These are phyloP conservation scores for Gnomoniopsis smithogilvyi DNA, from an alignment of 2,329 filamentous ascomycete genomes.

Conservation along the genomic window DNA sequence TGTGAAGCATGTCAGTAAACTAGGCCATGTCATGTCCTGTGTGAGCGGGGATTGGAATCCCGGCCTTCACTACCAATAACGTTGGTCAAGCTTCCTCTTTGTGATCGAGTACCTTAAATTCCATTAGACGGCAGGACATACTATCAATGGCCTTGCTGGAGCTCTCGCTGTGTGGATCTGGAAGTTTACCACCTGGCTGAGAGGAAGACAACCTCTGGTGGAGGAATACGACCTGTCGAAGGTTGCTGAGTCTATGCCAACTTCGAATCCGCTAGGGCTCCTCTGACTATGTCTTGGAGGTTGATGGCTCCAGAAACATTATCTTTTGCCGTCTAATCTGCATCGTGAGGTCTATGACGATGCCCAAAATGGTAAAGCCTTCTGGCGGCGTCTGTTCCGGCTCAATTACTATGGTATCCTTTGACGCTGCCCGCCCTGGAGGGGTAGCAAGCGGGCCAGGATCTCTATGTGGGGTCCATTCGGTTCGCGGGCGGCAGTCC, in stretches of 20 bases:
- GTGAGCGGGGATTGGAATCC: background rate
- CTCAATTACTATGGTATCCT: background rate
- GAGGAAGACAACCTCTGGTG: too few relatives aligned
- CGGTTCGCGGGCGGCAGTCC: conserved; percentile 7
- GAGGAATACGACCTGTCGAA: too few relatives aligned
- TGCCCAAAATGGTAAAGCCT: too few relatives aligned
- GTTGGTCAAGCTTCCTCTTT: background rate
- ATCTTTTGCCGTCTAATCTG: too few relatives aligned
- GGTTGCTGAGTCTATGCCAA: too few relatives aligned
- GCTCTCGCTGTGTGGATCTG: background rate
- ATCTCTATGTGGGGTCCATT: background rate
- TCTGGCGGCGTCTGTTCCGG: background rate
- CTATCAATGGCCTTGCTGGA: background rate
- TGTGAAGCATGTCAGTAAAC: conserved; percentile 75
- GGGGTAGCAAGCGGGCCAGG: background rate
- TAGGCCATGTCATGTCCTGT: conserved; percentile 53
- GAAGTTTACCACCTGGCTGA: background rate
- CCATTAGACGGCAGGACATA: background rate
- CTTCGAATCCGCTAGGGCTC: too few relatives aligned
- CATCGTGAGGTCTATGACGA: too few relatives aligned
- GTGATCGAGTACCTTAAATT: background rate
- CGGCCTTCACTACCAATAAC: background rate
- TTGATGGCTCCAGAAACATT: too few relatives aligned
- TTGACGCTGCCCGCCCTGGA: too few relatives aligned
- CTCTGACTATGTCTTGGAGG: too few relatives aligned